phyloP scores from a whole-genome alignment of 352 stramenopile genomes.

The Pythium insidiosum region DNA sequence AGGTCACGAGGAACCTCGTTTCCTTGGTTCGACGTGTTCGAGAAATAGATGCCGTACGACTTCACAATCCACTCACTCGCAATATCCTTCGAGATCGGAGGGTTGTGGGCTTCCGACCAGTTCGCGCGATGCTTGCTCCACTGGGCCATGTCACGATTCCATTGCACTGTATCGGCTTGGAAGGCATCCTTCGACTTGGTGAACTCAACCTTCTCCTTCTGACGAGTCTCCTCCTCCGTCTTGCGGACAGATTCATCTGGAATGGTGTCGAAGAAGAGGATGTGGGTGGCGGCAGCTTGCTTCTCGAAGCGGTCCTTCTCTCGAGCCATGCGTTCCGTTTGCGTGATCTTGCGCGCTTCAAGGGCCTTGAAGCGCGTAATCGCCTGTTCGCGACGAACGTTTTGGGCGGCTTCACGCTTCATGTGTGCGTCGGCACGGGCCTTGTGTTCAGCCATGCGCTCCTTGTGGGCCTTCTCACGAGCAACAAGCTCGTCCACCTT shows the following conservation, averaged over 20 bases:
- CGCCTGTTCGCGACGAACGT: conserved; percentile 68
- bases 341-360: conserved; percentile 66
- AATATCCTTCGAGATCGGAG: conserved; percentile 82
- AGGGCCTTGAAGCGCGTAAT: conserved; percentile 70
- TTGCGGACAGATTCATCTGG: conserved; percentile 60
- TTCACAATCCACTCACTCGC: conserved; percentile 84
- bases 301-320: conserved; percentile 78
- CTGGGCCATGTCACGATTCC: conserved; percentile 85
- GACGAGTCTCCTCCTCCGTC: conserved; percentile 71
- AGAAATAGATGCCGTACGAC: conserved; percentile 81
- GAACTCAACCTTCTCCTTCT: conserved; percentile 86
- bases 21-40: conserved; percentile 23
- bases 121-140: conserved; percentile 84
- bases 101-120: conserved; percentile 84
- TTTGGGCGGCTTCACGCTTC: conserved; percentile 61
- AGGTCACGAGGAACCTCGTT: conserved; percentile 61
- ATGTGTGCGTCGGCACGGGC: conserved; percentile 53
- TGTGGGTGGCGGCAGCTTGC: conserved; percentile 65
- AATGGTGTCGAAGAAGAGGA: conserved; percentile 81
- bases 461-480: conserved; percentile 65
- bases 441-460: conserved; percentile 55
- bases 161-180: conserved; percentile 81
- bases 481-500: conserved; percentile 64
- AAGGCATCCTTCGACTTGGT: conserved; percentile 86
- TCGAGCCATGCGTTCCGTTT: conserved; percentile 73